Percentiles rank a stretch among this genome's conserved stretches.
Conservation (phyloP, 306 rosid genomes). For the Boehmeria nivea region DNA sequence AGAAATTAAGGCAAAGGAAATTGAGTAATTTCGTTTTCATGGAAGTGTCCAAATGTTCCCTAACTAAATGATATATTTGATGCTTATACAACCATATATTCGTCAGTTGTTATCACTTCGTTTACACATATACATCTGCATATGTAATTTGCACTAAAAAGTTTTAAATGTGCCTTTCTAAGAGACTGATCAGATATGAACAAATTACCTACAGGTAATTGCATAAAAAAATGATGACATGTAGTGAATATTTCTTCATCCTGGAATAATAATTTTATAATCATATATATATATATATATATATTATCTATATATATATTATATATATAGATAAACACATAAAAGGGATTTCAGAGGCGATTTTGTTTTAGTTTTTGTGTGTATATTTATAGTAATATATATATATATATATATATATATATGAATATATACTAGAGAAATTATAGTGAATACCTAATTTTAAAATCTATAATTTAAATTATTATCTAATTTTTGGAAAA, state of each 20-base stretch:
- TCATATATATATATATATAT: too few species aligned
- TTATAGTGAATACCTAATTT: too few species aligned
- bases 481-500: too few species aligned
- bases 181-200: background rate
- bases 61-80: conserved; percentile 16
- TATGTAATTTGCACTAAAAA: background rate
- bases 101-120: conserved; percentile 3
- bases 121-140: conserved; percentile 1
- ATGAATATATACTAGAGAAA: too few species aligned
- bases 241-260: background rate
- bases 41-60: conserved; percentile 11
- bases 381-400: too few species aligned
- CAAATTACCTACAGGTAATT: conserved; percentile 4
- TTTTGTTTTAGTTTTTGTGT: too few species aligned
- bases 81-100: conserved; percentile 7
- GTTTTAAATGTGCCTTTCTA: conserved; percentile 1
- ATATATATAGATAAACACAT: too few species aligned
- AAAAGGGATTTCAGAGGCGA: too few species aligned
- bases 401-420: too few species aligned
- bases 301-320: too few species aligned
- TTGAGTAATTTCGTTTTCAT: conserved; percentile 23
- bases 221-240: conserved; percentile 1
- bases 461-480: too few species aligned
- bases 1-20: conserved; percentile 7
- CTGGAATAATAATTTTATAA: too few species aligned